Evolutionary conservation across 2,329 filamentous ascomycete species (phyloP).

Genomic region (Fusarium sp.): DNA sequence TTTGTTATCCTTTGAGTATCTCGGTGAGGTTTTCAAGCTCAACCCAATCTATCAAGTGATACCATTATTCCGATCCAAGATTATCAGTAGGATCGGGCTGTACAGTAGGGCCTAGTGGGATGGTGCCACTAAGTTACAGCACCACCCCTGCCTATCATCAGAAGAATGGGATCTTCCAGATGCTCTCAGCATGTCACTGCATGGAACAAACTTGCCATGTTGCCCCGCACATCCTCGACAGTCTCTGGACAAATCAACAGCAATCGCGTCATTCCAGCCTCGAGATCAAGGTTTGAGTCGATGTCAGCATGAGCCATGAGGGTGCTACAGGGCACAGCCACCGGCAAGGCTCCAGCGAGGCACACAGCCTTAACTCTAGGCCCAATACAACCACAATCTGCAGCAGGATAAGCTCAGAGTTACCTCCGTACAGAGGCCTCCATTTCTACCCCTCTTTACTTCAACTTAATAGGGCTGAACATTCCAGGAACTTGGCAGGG

Average conservation of each 20-base stretch:
- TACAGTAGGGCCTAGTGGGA: background rate
- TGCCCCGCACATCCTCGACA: background rate
- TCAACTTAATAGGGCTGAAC: slow-evolving; percentile 11
- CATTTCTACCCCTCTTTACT: background rate
- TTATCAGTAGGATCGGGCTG: background rate
- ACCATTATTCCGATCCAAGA: too few species aligned
- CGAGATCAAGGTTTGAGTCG: too few species aligned
- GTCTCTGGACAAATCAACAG: background rate
- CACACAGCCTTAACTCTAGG: too few species aligned
- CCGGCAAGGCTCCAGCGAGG: background rate
- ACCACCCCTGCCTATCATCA: background rate
- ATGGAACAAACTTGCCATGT: too few species aligned
- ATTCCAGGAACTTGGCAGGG: background rate
- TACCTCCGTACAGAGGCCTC: slow-evolving; percentile 28
- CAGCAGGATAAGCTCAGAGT: background rate
- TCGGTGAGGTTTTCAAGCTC: too few species aligned
- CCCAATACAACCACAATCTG: background rate
- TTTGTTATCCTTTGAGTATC: too few species aligned
- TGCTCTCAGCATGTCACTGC: background rate
- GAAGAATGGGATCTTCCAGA: background rate
- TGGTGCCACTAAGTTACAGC: background rate
- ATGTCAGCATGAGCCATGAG: too few species aligned
- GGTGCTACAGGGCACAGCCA: background rate
- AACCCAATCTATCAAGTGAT: too few species aligned
- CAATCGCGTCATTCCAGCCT: background rate